phyloP scores from a whole-genome alignment of 2,329 filamentous ascomycete species.

The Curvularia sp. region DNA sequence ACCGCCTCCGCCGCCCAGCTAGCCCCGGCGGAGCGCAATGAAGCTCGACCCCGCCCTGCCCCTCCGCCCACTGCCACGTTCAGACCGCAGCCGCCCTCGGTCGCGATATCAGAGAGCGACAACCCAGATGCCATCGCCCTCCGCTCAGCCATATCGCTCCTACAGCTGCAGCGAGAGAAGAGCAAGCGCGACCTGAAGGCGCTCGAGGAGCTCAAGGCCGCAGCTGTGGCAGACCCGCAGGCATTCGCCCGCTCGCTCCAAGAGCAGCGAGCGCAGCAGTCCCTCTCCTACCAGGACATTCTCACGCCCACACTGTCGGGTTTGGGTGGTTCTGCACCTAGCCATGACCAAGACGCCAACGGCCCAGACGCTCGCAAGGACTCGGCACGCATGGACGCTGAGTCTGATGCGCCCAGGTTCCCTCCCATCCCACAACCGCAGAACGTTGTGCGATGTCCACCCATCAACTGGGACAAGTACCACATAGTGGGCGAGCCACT shows the following conservation, averaged over 20 bases:
- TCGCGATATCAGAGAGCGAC: slow-evolving; percentile 57
- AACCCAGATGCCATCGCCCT: slow-evolving; percentile 91
- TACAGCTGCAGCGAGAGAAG: slow-evolving; percentile 84
- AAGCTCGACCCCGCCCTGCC: slow-evolving; percentile 35
- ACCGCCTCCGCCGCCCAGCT: slow-evolving; percentile 46
- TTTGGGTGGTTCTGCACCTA: slow-evolving; percentile 23
- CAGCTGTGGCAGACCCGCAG: slow-evolving; percentile 73
- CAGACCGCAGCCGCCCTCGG: slow-evolving; percentile 53
- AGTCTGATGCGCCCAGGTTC: slow-evolving; percentile 56
- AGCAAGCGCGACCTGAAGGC: slow-evolving; percentile 76
- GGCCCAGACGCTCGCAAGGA: slow-evolving; percentile 39
- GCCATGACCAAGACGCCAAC: slow-evolving; percentile 32
- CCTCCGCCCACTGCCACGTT: slow-evolving; percentile 47
- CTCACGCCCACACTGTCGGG: slow-evolving; percentile 50
- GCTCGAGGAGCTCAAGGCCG: slow-evolving; percentile 72
- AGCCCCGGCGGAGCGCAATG: slow-evolving; percentile 39
- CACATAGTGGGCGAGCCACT: slow-evolving; percentile 85
- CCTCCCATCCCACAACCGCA: slow-evolving; percentile 76
- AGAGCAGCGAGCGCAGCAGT: slow-evolving; percentile 60
- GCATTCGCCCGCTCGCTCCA: slow-evolving; percentile 74
- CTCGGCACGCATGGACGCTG: slow-evolving; percentile 30
- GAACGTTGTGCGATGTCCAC: slow-evolving; percentile 82
- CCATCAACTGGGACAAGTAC: slow-evolving; percentile 95
- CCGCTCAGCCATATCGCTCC: slow-evolving; percentile 80
- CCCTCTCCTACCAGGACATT: slow-evolving; percentile 38